Evolutionary conservation across 257 asterid species (phyloP).

Genomic region (Scutellaria baicalensis): DNA sequence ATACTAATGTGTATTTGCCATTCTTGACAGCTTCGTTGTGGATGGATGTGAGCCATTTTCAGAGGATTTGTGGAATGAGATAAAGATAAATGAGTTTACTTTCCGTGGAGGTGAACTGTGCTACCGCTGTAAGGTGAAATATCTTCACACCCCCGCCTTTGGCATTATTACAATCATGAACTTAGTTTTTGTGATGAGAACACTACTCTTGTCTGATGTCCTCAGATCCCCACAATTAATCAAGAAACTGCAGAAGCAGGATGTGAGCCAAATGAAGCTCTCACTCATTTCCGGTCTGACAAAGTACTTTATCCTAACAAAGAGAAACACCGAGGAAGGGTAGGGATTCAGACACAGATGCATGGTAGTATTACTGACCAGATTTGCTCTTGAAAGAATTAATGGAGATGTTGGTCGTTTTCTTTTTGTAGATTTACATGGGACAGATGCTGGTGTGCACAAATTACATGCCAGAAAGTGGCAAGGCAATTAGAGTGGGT

Average conservation of each 20-base stretch:
- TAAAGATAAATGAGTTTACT: constrained; percentile 31
- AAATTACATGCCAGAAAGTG: constrained; percentile 11
- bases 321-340: constrained; percentile 41
- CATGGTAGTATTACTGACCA: background rate
- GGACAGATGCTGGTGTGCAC: constrained; percentile 31
- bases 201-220: background rate
- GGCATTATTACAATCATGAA: no score
- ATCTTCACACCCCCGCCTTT: background rate
- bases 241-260: constrained; percentile 49
- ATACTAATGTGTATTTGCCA: background rate
- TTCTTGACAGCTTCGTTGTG: constrained; percentile 31
- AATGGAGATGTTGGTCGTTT: background rate
- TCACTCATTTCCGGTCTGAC: constrained; percentile 45
- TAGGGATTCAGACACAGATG: background rate
- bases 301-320: constrained; percentile 32
- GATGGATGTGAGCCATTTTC: constrained; percentile 49
- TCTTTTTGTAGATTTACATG: constrained; percentile 20
- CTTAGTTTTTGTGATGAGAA: no score
- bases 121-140: constrained; percentile 52
- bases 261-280: constrained; percentile 37
- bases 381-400: background rate
- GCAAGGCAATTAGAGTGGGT: constrained; percentile 20
- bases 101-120: constrained; percentile 47
- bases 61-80: constrained; percentile 56
- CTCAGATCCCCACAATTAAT: constrained; percentile 48